Conservation (phyloP, 2,329 filamentous ascomycete species). For the Cladosporium sp. region DNA sequence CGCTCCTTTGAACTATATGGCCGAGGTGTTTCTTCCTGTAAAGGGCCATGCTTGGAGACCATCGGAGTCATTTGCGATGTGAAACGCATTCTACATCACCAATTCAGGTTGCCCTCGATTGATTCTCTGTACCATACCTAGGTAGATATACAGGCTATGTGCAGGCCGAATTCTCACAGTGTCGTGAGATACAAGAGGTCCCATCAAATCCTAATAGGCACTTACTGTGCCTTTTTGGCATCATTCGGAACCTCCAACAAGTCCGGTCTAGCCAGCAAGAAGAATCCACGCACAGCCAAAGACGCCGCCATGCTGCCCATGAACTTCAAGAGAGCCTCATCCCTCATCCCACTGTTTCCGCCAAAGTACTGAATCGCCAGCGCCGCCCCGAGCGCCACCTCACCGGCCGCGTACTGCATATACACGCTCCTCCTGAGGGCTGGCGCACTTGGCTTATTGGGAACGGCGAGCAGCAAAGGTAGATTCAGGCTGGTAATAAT, state of each 20-base stretch:
- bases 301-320: constrained; percentile 15
- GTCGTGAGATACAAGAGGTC: too few relatives aligned
- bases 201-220: too few relatives aligned
- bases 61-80: too few relatives aligned
- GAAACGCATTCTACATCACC: too few relatives aligned
- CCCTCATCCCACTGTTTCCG: constrained; percentile 17
- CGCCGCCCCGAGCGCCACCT: constrained; percentile 20
- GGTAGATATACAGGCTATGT: too few relatives aligned
- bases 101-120: too few relatives aligned
- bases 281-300: constrained; percentile 16
- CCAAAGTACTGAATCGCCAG: constrained; percentile 19
- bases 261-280: constrained; percentile 18
- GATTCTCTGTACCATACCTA: too few relatives aligned
- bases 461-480: constrained; percentile 24
- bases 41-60: too few relatives aligned
- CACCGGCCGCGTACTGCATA: constrained; percentile 19
- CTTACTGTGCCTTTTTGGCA: constrained; percentile 14
- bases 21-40: too few relatives aligned
- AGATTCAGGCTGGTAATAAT: constrained; percentile 21
- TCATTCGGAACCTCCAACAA: constrained; percentile 19
- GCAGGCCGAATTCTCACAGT: too few relatives aligned
- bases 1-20: too few relatives aligned
- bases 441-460: constrained; percentile 16
- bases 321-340: constrained; percentile 12
- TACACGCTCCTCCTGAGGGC: constrained; percentile 16